Percentiles rank a stretch among this genome's conserved stretches.
Conservation (phyloP, 2,329 filamentous ascomycete species). For the Leptoxyphium fumago region DNA sequence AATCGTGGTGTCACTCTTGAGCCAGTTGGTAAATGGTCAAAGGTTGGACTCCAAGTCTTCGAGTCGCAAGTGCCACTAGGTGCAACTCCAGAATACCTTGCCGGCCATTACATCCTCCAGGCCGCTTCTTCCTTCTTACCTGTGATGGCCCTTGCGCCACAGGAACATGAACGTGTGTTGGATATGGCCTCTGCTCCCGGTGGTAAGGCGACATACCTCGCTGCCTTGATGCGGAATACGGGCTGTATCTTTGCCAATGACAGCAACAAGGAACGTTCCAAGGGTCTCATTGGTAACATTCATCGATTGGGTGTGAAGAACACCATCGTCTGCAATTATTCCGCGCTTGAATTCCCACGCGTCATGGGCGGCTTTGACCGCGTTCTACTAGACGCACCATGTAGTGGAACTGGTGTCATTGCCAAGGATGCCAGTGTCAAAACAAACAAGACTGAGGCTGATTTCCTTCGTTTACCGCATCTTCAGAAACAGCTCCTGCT, state of each 20-base stretch:
- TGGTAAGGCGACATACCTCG: constrained; percentile 91
- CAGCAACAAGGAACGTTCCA: constrained; percentile 80
- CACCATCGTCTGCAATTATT: constrained; percentile 88
- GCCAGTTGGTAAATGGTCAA: constrained; percentile 96
- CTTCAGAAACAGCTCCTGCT: constrained; percentile 89
- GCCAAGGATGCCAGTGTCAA: constrained; percentile 94
- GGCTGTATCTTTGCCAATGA: constrained; percentile 94
- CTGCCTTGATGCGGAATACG: constrained; percentile 96
- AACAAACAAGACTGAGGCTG: constrained; percentile 92
- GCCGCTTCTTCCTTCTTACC: constrained; percentile 93
- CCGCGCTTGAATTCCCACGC: constrained; percentile 83
- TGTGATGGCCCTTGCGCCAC: constrained; percentile 91
- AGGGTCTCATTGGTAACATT: constrained; percentile 95
- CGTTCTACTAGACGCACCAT: constrained; percentile 85
- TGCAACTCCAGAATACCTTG: constrained; percentile 93
- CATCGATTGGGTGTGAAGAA: constrained; percentile 90
- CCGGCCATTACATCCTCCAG: constrained; percentile 95
- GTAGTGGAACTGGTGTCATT: constrained; percentile 93
- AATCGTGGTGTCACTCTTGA: constrained; percentile 93
- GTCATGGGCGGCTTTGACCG: constrained; percentile 94
- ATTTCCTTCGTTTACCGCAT: constrained; percentile 88
- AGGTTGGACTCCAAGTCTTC: constrained; percentile 93
- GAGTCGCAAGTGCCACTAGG: constrained; percentile 76
- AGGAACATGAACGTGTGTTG: constrained; percentile 80
- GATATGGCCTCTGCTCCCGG: constrained; percentile 93